phyloP scores from a whole-genome alignment of 352 stramenopile genomes.

The Phytophthora multivora region DNA sequence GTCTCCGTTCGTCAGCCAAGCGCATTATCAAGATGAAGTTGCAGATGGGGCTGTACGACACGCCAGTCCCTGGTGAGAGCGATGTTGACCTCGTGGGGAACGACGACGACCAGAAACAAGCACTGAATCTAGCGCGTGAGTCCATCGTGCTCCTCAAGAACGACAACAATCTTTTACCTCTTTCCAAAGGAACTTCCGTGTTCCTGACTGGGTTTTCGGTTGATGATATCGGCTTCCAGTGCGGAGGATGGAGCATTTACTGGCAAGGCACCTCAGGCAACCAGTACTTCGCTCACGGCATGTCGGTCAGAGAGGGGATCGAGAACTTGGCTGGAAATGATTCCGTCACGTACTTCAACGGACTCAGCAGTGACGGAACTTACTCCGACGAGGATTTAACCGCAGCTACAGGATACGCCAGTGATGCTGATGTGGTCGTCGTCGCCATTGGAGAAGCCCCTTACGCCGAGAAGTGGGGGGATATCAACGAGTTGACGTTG shows the following conservation, averaged over 20 bases:
- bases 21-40: conserved; percentile 77
- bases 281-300: conserved; percentile 52
- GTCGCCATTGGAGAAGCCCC: conserved; percentile 41
- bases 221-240: conserved; percentile 65
- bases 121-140: conserved; percentile 65
- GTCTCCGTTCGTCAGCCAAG: conserved; percentile 50
- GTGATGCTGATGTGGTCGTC: conserved; percentile 28
- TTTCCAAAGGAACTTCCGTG: conserved; percentile 34
- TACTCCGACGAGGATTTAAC: conserved; percentile 33
- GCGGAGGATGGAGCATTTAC: conserved; percentile 77
- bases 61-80: conserved; percentile 48
- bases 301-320: conserved; percentile 36
- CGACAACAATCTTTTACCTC: conserved; percentile 46
- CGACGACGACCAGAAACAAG: conserved; percentile 42
- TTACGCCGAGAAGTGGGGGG: conserved; percentile 74
- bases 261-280: conserved; percentile 82
- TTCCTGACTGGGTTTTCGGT: conserved; percentile 66
- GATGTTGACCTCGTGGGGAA: conserved; percentile 45
- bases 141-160: conserved; percentile 85
- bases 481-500: conserved; percentile 75
- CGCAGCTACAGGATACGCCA: conserved; percentile 24
- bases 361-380: conserved; percentile 26
- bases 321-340: conserved; percentile 24
- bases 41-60: conserved; percentile 63
- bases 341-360: conserved; percentile 42